Evolutionary conservation across 257 asterid genomes (phyloP).

Genomic region (Avicennia marina): DNA sequence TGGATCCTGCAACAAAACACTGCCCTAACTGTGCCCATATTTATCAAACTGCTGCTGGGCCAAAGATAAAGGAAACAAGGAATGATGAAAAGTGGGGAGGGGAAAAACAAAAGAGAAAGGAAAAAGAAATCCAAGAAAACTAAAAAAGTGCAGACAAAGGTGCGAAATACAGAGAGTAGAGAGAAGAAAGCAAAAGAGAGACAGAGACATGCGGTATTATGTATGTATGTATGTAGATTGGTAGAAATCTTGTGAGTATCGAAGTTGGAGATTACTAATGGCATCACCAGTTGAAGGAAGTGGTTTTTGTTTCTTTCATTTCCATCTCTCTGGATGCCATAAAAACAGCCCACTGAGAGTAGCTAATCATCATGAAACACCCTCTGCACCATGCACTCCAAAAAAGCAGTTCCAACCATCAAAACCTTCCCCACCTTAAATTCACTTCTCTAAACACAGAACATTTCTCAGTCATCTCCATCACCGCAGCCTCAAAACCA

Average conservation of each 20-base stretch:
- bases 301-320: background rate
- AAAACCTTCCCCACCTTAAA: conserved; percentile 57
- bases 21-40: conserved; percentile 21
- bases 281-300: background rate
- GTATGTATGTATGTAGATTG: too few relatives aligned
- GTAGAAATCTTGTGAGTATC: conserved; percentile 8
- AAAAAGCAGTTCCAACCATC: conserved; percentile 58
- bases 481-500: conserved; percentile 29
- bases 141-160: conserved; percentile 25
- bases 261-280: conserved; percentile 6
- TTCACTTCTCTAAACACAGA: conserved; percentile 32
- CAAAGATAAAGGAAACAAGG: conserved; percentile 58
- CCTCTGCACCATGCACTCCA: conserved; percentile 57
- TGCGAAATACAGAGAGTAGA: background rate
- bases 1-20: conserved; percentile 60
- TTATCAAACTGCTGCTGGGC: conserved; percentile 36
- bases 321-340: conserved; percentile 55
- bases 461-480: conserved; percentile 24
- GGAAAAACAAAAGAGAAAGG: conserved; percentile 30
- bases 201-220: background rate
- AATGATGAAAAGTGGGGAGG: conserved; percentile 60
- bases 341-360: conserved; percentile 45
- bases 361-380: conserved; percentile 61
- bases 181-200: conserved; percentile 10
- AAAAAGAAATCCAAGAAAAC: conserved; percentile 32